These are phyloP conservation scores for Marasmius sp. DNA, from an alignment of 1,284 basidiomycete species.

Conservation along the genomic window DNA sequence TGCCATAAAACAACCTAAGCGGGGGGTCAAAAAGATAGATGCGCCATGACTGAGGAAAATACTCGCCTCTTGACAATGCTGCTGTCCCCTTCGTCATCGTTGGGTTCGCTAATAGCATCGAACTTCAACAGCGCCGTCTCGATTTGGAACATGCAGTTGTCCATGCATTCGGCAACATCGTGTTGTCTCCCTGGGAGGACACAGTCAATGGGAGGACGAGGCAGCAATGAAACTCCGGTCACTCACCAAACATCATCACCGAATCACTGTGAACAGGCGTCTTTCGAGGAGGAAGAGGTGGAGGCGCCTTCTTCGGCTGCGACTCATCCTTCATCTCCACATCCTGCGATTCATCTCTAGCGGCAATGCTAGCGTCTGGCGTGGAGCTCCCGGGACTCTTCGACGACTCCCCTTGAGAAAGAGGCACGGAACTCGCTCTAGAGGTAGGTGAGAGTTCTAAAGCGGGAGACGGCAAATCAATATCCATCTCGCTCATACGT, in stretches of 20 bases:
- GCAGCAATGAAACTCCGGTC: not conserved
- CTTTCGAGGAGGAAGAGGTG: constrained; percentile 64
- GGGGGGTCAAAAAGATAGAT: not conserved
- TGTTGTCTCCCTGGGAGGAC: constrained; percentile 82
- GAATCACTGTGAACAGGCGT: constrained; percentile 54
- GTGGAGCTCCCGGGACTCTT: constrained; percentile 21
- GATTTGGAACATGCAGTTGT: constrained; percentile 98
- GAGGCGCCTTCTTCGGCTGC: constrained; percentile 38
- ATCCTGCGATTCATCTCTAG: constrained; percentile 33
- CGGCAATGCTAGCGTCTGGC: constrained; percentile 36
- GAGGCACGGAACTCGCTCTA: constrained; percentile 42
- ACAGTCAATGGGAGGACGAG: not conserved
- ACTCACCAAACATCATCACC: constrained; percentile 87
- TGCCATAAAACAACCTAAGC: constrained; percentile 84
- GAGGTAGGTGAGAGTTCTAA: constrained; percentile 45
- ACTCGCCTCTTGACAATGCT: constrained; percentile 82
- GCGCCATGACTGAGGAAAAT: not conserved
- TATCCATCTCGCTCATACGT: constrained; percentile 38
- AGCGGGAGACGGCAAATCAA: constrained; percentile 47
- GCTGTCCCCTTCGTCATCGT: constrained; percentile 56
- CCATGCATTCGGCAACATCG: constrained; percentile 97
- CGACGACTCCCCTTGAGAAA: constrained; percentile 32
- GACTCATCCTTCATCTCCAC: constrained; percentile 24
- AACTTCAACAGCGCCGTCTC: constrained; percentile 87
- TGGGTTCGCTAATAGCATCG: constrained; percentile 56